Base-by-base conservation (phyloP, 1,284 basidiomycete genomes). In the Ustilago esculenta region DNA sequence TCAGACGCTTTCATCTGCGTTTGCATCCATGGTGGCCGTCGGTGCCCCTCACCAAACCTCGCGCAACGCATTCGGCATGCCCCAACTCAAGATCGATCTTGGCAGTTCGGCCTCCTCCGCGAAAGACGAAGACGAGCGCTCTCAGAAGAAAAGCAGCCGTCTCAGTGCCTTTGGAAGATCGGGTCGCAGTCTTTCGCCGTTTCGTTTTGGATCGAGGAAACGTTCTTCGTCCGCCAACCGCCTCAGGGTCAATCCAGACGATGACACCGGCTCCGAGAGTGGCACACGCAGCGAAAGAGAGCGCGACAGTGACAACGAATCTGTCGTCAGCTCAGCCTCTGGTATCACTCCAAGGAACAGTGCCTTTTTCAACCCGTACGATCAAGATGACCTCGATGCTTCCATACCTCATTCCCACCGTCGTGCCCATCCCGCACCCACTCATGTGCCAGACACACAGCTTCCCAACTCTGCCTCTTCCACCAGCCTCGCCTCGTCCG, bases 341-440 rank as follows among this genome's bases (percentile, higher is more conserved):
- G 71, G 72, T n/a, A 66, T 76, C 42, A 53, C 51, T 1, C 73
- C 73, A 1, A 39, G 73, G 6, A 73, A 73, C 51, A 76, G 49
- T 23, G 73, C 73, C n/a, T 76, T 76, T 47, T 52, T 54, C 54
- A 36, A 45, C 27, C 46, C 43, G 0, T 34, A 65, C 20, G 67
- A 60, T 11, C 49, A 57, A 1, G 67, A 65, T 12, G 61, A 64
- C 15, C 46, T 40, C 17, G 57, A 60, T 23, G 14, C 43, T 17
- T 35, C 42, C 23, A 32, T 49, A 2, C 44, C 51, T 20, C 57
- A 47, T 14, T 51, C 53, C 2, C 64, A 54, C 20, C 39, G 48
- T 21, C 49, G 25, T 5, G 44, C 18, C 8, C 56, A 55, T 29
- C 55, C 63, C 15, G 51, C 56, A 0, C 59, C 56, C 18, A 39